Evolutionary conservation across 257 asterid genomes (phyloP).

Genomic region (Rhazya stricta): DNA sequence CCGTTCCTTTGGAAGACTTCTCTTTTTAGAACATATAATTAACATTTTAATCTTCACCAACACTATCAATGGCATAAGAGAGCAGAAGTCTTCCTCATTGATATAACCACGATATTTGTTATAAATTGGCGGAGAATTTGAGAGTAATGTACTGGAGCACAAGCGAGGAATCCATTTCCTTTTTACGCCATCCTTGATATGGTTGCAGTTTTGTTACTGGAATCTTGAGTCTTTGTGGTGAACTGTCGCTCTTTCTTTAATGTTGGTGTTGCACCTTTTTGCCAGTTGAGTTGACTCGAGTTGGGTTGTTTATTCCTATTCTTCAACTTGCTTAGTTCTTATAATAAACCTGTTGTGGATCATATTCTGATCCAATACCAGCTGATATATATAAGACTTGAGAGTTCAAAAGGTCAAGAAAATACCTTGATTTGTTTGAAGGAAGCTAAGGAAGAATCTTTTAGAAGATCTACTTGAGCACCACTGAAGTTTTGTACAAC

Average conservation of each 20-base stretch:
- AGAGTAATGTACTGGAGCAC: background rate
- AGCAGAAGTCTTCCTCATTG: background rate
- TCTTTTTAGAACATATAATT: background rate
- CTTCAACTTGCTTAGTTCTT: background rate
- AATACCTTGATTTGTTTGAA: background rate
- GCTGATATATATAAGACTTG: background rate
- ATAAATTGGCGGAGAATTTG: background rate
- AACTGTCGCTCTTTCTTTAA: background rate
- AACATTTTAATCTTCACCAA: conserved; percentile 1
- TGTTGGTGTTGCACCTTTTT: background rate
- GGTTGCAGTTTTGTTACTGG: background rate
- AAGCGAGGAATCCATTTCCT: background rate
- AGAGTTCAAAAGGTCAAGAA: background rate
- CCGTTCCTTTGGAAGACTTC: background rate
- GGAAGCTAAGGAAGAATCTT: background rate
- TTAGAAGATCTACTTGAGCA: background rate
- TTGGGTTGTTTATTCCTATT: background rate
- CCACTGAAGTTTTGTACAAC: background rate
- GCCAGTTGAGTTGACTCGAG: conserved; percentile 1
- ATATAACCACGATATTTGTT: background rate
- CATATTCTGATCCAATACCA: background rate
- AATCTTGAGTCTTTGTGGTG: background rate
- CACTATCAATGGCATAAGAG: background rate
- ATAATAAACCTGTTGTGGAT: background rate
- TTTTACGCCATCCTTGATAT: background rate